Evolutionary conservation across 805 yeast genomes (phyloP).

Genomic region (Saturnispora bothae): DNA sequence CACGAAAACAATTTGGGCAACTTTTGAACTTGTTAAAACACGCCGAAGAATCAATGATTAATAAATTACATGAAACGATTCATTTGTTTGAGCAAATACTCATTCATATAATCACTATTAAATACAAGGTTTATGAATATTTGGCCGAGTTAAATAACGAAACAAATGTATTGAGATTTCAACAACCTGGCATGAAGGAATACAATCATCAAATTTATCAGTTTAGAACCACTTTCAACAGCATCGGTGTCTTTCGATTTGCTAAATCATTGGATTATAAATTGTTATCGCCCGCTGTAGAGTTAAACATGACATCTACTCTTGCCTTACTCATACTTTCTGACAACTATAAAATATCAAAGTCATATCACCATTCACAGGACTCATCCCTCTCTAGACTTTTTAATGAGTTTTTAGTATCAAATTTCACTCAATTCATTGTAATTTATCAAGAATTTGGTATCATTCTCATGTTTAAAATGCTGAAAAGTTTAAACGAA

Average conservation of each 20-base stretch:
- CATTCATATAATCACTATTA: conserved; percentile 27
- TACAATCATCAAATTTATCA: conserved; percentile 14
- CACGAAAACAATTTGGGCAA: conserved; percentile 10
- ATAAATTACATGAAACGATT: conserved; percentile 7
- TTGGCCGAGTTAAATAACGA: conserved; percentile 15
- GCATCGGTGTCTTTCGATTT: conserved; percentile 20
- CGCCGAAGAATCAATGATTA: conserved; percentile 12
- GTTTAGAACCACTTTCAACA: conserved; percentile 19
- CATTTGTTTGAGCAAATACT: conserved; percentile 22
- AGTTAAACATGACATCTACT: conserved; percentile 17
- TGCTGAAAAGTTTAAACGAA: conserved; percentile 9
- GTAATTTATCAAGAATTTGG: conserved; percentile 29
- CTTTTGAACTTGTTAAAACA: conserved; percentile 10
- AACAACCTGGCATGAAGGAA: conserved; percentile 2
- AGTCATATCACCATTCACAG: conserved; percentile 1
- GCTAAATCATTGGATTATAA: conserved; percentile 20
- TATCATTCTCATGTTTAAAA: conserved; percentile 30
- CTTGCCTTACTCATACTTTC: conserved; percentile 16
- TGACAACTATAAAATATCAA: conserved; percentile 14
- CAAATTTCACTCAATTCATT: conserved; percentile 14
- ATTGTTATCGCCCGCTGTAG: conserved; percentile 19
- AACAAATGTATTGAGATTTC: conserved; percentile 11
- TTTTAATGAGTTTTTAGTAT: conserved; percentile 10
- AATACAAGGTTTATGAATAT: conserved; percentile 21
- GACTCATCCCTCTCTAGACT: conserved; percentile 12